Percentiles rank a stretch among this genome's conserved stretches.
These are phyloP conservation scores for Ampelocalamus luodianensis DNA, from an alignment of 176 grass and related monocot genomes.

Conservation along the genomic window DNA sequence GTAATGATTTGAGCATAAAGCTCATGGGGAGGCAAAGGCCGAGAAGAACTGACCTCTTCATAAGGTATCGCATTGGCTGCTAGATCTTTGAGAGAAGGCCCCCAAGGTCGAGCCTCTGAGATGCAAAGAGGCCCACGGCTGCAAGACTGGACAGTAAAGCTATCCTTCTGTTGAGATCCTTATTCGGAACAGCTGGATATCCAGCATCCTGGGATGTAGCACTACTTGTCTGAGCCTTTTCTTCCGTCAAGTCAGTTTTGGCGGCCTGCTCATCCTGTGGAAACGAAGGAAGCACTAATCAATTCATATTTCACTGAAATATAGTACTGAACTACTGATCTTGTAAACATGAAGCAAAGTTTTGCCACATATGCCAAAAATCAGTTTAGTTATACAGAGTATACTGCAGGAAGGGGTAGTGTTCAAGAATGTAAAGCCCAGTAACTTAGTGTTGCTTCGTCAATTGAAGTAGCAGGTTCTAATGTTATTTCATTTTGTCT, in stretches of 20 bases:
- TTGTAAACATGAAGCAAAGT: not conserved
- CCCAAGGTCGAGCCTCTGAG: conserved; percentile 75
- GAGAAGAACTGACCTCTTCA: conserved; percentile 59
- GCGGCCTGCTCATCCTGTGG: conserved; percentile 57
- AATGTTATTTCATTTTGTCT: not conserved
- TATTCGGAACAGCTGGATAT: conserved; percentile 65
- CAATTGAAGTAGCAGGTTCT: not conserved
- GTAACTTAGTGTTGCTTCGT: not conserved
- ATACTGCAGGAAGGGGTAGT: not conserved
- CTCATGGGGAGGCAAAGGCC: not conserved
- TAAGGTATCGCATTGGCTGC: conserved; percentile 68
- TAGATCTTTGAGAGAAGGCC: conserved; percentile 83
- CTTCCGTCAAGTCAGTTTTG: conserved; percentile 45
- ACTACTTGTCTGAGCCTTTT: conserved; percentile 49
- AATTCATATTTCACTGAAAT: conserved; percentile 3
- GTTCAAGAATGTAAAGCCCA: not conserved
- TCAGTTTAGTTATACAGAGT: not conserved
- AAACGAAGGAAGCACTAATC: conserved; percentile 26
- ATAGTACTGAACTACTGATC: not conserved
- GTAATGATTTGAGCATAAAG: not conserved
- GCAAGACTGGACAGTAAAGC: conserved; percentile 64
- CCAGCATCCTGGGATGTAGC: conserved; percentile 45
- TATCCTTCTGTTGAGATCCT: conserved; percentile 81
- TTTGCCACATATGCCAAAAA: not conserved
- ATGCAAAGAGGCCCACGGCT: conserved; percentile 73